phyloP scores from a whole-genome alignment of 176 grass and related monocot genomes.

The Rhynchospora pubera region DNA sequence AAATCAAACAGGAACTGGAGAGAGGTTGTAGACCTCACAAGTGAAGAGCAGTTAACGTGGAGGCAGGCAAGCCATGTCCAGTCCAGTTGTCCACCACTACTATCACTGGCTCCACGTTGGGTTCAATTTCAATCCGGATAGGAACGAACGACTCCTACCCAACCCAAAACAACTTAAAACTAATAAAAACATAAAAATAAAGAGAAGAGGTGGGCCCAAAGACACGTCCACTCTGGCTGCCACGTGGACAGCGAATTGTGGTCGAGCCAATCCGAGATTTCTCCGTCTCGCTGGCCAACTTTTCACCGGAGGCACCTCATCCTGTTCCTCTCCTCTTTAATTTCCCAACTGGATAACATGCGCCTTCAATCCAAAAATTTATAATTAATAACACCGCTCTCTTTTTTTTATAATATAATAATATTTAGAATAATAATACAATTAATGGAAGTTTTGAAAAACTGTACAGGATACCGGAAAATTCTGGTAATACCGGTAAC shows the following conservation, averaged over 20 bases:
- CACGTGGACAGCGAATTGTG: slow-evolving; percentile 13
- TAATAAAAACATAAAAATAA: not conserved
- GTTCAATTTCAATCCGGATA: not conserved
- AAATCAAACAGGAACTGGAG: not conserved
- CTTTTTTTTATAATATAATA: too few species aligned
- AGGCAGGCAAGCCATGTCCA: slow-evolving; percentile 2
- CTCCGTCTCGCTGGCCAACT: slow-evolving; percentile 19
- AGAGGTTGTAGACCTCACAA: not conserved
- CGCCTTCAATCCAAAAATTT: not conserved
- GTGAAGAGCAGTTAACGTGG: slow-evolving; percentile 5
- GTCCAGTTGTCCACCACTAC: not conserved
- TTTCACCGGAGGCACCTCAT: slow-evolving; percentile 22
- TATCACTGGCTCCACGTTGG: not conserved
- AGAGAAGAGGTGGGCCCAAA: not conserved
- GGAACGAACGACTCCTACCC: not conserved
- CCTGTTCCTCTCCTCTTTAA: not conserved
- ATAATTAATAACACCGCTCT: not conserved
- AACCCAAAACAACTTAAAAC: not conserved
- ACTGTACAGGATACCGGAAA: too few species aligned
- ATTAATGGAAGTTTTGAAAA: too few species aligned
- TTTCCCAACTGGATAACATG: slow-evolving; percentile 17
- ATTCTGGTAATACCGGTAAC: too few species aligned
- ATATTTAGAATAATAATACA: too few species aligned
- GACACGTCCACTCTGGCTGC: slow-evolving; percentile 7
- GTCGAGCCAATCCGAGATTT: not conserved